Evolutionary conservation across 140 eudicot species (phyloP), one percentile per base, ranked within the genome.

Genomic region (Anethum foeniculum): DNA sequence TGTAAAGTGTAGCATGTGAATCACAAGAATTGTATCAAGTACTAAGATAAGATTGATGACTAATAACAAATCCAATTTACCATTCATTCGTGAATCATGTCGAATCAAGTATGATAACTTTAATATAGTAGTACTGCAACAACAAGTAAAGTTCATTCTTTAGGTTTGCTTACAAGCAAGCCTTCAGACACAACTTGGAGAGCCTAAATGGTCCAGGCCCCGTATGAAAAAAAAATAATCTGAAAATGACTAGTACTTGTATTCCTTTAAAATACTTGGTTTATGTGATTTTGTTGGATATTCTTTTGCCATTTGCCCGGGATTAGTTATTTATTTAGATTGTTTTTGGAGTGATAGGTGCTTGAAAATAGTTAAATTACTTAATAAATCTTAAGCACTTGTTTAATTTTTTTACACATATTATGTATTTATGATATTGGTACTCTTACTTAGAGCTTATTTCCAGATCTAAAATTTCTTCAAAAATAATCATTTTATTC

Each of bases 121-220:
- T 69, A 69, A 32, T 16, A 30, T 34, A 38, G n/a, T 34, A 34
- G n/a, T 34, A 34, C 43, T 16, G 75, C 46, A 30, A 38, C 0
- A 36, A 32, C 12, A 71, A 71, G 46, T 36, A 71, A 71, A 36
- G 44, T 71, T 39, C 44, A 32, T 36, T 71, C 25, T 36, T 34
- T 71, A 21, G 76, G 76, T 18, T 32, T 6, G 74, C 74, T 68
- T 32, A 14, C 74, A 68, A 68, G 74, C 77, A 72, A 72, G 41
- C 44, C 14, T 8, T 12, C 27, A 39, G 4, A 1, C 38, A 1
- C 3, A 34, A 34, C 38, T 46, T 46, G 51, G 11, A 46, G 15
- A 47, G 15, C 23, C 60, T 0, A 54, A 18, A 6, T 54, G 11
- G 11, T 54, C 62, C 25, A 54, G 6, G 9, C 27, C n/a, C 62